These are phyloP conservation scores for Penicillium samsonianum DNA, from an alignment of 495 filamentous ascomycete genomes.

Conservation along the genomic window DNA sequence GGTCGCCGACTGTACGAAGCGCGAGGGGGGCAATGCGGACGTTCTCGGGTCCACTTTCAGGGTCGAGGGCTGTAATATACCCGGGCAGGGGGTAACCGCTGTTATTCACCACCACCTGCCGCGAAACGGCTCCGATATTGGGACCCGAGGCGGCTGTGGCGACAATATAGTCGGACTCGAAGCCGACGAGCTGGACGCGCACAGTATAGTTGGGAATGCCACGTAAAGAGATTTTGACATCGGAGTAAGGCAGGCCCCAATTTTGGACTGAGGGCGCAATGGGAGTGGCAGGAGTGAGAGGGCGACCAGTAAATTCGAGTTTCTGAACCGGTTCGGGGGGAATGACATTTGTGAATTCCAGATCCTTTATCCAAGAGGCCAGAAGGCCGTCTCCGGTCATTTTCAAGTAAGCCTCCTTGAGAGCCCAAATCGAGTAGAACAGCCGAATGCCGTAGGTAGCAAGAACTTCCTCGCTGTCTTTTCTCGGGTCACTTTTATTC, in stretches of 20 bases:
- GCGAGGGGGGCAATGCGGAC: constrained; percentile 20
- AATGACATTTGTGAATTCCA: constrained; percentile 67
- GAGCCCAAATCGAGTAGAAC: constrained; percentile 87
- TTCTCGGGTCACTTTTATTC: constrained; percentile 27
- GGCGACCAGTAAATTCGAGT: constrained; percentile 11
- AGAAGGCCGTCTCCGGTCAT: constrained; percentile 87
- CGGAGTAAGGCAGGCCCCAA: constrained; percentile 55
- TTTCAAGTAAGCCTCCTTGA: constrained; percentile 93
- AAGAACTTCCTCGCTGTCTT: constrained; percentile 32
- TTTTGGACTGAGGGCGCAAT: constrained; percentile 24
- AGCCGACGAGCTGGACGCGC: constrained; percentile 59
- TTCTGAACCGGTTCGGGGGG: constrained; percentile 46
- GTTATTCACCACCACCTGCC: constrained; percentile 4
- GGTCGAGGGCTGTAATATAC: not conserved
- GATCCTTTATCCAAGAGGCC: constrained; percentile 70
- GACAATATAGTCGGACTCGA: constrained; percentile 64
- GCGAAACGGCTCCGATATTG: constrained; percentile 28
- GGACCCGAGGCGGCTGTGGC: constrained; percentile 51
- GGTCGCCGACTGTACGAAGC: constrained; percentile 19
- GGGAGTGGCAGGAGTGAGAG: constrained; percentile 19
- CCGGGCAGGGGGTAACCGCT: constrained; percentile 13
- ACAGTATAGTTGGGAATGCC: constrained; percentile 53
- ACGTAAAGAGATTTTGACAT: constrained; percentile 54
- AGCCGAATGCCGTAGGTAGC: constrained; percentile 64
- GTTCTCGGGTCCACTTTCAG: not conserved